Evolutionary conservation across 805 yeast genomes (phyloP).

Genomic region (Tetrapisispora arboricola): DNA sequence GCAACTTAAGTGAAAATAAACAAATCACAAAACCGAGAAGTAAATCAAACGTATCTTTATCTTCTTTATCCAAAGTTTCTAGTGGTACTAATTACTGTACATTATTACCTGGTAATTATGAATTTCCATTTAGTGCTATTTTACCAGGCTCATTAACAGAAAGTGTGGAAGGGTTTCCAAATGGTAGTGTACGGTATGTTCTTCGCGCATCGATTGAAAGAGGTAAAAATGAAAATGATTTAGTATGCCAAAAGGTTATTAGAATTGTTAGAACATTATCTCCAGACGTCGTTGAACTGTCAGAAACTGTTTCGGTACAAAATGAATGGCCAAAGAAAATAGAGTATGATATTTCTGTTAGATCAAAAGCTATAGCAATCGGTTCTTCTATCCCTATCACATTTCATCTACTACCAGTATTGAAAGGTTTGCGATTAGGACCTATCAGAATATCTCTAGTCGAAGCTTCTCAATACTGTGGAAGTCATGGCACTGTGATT

Average conservation of each 20-base stretch:
- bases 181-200: conserved; percentile 62
- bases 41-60: conserved; percentile 16
- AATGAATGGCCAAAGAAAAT: conserved; percentile 93
- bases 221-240: conserved; percentile 59
- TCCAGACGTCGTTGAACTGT: conserved; percentile 74
- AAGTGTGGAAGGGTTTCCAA: conserved; percentile 81
- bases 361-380: conserved; percentile 80
- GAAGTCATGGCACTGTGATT: conserved; percentile 46
- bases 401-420: conserved; percentile 63
- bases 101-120: conserved; percentile 69
- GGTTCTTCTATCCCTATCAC: conserved; percentile 70
- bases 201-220: conserved; percentile 75
- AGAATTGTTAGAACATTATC: conserved; percentile 80
- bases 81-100: conserved; percentile 28
- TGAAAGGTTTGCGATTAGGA: conserved; percentile 73
- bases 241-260: conserved; percentile 58
- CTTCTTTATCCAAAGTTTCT: conserved; percentile 21
- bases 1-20: conserved; percentile 8
- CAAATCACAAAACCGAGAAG: conserved; percentile 22
- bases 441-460: conserved; percentile 55
- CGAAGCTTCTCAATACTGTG: conserved; percentile 57
- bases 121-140: conserved; percentile 77
- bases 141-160: conserved; percentile 81
- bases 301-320: conserved; percentile 89
- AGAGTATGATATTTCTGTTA: conserved; percentile 79